phyloP scores from a whole-genome alignment of 495 filamentous ascomycete species.

The Cercophora scortea region DNA sequence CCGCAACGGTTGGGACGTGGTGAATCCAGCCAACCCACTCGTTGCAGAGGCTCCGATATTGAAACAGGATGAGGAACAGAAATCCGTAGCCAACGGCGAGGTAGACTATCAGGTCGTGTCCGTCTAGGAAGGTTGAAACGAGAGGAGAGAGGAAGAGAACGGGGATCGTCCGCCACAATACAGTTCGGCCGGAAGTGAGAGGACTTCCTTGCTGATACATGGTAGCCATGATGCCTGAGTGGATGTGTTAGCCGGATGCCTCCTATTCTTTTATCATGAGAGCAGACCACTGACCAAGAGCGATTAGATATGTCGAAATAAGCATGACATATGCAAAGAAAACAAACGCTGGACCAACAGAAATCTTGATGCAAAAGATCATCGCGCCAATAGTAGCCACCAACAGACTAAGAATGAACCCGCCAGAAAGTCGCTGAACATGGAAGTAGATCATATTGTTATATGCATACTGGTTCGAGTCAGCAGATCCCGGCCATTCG shows the following conservation, averaged over 20 bases:
- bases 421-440: constrained; percentile 19
- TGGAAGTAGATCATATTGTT: constrained; percentile 25
- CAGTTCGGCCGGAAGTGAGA: constrained; percentile 27
- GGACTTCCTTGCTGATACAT: constrained; percentile 21
- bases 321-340: constrained; percentile 44
- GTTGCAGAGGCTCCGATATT: constrained; percentile 37
- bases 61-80: constrained; percentile 34
- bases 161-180: constrained; percentile 33
- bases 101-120: constrained; percentile 41
- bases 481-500: no score
- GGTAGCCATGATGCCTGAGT: constrained; percentile 19
- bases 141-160: constrained; percentile 41
- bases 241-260: neutral
- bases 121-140: constrained; percentile 35
- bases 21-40: constrained; percentile 47
- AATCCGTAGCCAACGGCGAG: constrained; percentile 40
- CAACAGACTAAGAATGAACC: constrained; percentile 13
- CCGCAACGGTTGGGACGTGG: constrained; percentile 36
- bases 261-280: neutral
- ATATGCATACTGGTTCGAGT: constrained; percentile 13
- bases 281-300: constrained; percentile 23
- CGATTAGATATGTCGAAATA: constrained; percentile 43
- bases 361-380: constrained; percentile 7
- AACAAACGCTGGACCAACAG: constrained; percentile 29
- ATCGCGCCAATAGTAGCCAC: constrained; percentile 10